Conservation (phyloP, 2,329 filamentous ascomycete genomes). For the Hirsutella minnesotensis region DNA sequence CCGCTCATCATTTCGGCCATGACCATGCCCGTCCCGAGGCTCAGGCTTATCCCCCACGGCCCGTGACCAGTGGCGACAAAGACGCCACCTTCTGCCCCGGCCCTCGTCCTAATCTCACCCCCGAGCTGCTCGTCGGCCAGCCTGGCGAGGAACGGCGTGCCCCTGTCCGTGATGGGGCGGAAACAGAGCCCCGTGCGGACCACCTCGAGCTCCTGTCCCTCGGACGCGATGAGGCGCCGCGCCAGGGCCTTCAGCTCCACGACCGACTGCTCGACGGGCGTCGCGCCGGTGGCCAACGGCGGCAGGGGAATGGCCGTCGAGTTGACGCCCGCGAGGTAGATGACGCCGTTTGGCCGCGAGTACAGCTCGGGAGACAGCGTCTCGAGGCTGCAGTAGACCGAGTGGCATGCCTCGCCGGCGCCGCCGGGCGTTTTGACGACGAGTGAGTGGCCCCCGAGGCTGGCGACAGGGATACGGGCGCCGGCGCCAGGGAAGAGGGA, state of each 20-base stretch:
- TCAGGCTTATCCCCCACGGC: conserved; percentile 58
- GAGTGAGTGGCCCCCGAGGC: conserved; percentile 61
- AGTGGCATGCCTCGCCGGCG: conserved; percentile 46
- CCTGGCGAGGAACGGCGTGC: conserved; percentile 49
- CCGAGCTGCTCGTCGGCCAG: conserved; percentile 47
- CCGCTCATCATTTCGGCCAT: conserved; percentile 60
- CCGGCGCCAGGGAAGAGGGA: conserved; percentile 49
- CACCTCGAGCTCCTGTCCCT: conserved; percentile 41
- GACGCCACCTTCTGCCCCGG: conserved; percentile 44
- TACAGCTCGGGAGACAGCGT: conserved; percentile 63
- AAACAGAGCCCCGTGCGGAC: conserved; percentile 60
- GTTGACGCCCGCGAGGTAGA: conserved; percentile 67
- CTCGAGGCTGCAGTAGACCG: conserved; percentile 52
- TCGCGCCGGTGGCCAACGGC: conserved; percentile 14
- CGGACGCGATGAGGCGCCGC: conserved; percentile 31
- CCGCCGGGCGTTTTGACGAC: conserved; percentile 45
- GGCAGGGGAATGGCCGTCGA: conserved; percentile 48
- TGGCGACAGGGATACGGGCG: conserved; percentile 33
- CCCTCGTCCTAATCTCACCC: conserved; percentile 26
- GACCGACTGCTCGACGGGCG: conserved; percentile 21
- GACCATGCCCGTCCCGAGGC: conserved; percentile 57
- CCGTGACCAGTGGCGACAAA: conserved; percentile 64
- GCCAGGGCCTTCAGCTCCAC: conserved; percentile 37
- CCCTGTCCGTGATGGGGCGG: conserved; percentile 53
- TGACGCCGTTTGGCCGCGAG: conserved; percentile 50